Evolutionary conservation across 768 basidiomycete genomes (phyloP).

Genomic region (Trichaptum fuscoviolaceum): DNA sequence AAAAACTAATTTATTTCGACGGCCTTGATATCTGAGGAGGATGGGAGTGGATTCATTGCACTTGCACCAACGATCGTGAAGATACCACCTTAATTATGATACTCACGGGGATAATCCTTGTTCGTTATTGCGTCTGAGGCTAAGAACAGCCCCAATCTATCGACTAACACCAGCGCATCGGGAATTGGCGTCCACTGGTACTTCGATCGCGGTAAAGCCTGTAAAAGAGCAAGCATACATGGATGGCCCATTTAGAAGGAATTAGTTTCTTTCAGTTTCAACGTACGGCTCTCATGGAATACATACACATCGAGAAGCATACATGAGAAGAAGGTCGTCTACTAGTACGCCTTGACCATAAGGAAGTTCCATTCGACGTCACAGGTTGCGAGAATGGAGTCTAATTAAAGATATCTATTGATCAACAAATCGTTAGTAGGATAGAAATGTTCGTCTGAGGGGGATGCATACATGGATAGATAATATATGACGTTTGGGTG

Average conservation of each 20-base stretch:
- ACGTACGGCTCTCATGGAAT: background rate
- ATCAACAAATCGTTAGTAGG: background rate
- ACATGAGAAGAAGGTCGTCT: conserved; percentile 81
- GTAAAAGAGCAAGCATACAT: conserved; percentile 76
- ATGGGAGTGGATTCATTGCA: too few relatives aligned
- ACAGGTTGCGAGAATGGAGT: conserved; percentile 69
- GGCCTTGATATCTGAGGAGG: too few relatives aligned
- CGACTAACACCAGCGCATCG: conserved; percentile 67
- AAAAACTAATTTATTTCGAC: too few relatives aligned
- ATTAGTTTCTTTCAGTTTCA: conserved; percentile 8
- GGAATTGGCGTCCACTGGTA: conserved; percentile 83
- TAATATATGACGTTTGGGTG: conserved; percentile 83
- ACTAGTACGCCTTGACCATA: conserved; percentile 82
- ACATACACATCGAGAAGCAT: conserved; percentile 87
- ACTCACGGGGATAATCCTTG: conserved; percentile 65
- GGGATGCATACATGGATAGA: conserved; percentile 67
- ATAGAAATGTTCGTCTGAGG: conserved; percentile 3
- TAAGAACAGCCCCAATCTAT: conserved; percentile 75
- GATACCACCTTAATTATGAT: conserved; percentile 67
- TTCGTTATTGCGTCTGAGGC: conserved; percentile 71
- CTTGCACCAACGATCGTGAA: conserved; percentile 87
- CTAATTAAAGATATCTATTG: conserved; percentile 70
- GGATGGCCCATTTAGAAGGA: conserved; percentile 72
- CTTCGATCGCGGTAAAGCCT: conserved; percentile 74
- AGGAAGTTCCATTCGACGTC: conserved; percentile 89